Percentiles rank a stretch among this genome's conserved stretches.
Evolutionary conservation across 2,329 filamentous ascomycete genomes (phyloP).

Genomic region (Ascochyta clinopodiicola): DNA sequence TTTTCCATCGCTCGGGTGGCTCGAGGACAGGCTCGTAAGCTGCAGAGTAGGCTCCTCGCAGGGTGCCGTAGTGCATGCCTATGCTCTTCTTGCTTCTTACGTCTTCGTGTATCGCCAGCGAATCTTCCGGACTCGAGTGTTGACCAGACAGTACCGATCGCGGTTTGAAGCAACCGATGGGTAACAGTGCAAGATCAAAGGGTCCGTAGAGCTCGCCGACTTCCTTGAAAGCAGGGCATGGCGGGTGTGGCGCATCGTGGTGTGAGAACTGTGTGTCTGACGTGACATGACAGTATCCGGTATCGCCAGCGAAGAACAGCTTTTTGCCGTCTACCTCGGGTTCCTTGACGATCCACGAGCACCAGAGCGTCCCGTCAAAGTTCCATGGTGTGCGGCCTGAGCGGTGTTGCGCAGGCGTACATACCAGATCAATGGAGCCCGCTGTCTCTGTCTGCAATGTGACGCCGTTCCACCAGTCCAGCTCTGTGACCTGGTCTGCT

Average conservation of each 20-base stretch:
- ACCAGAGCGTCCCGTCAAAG: constrained; percentile 55
- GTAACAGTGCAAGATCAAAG: constrained; percentile 58
- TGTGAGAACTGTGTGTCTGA: constrained; percentile 40
- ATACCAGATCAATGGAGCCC: constrained; percentile 52
- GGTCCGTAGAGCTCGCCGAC: constrained; percentile 56
- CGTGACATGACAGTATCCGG: constrained; percentile 53
- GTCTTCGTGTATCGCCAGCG: constrained; percentile 56
- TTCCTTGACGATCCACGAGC: constrained; percentile 54
- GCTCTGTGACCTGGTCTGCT: constrained; percentile 52
- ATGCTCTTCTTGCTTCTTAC: constrained; percentile 56
- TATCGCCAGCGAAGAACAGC: constrained; percentile 59
- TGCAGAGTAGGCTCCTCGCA: constrained; percentile 53
- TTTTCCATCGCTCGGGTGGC: constrained; percentile 54
- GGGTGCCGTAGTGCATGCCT: constrained; percentile 61
- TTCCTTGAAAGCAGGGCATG: constrained; percentile 57
- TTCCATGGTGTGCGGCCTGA: constrained; percentile 53
- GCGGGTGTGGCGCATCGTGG: constrained; percentile 45
- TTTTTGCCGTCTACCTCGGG: constrained; percentile 35
- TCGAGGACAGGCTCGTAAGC: constrained; percentile 59
- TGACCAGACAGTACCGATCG: constrained; percentile 53
- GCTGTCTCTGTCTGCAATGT: constrained; percentile 41
- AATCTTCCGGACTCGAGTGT: constrained; percentile 58
- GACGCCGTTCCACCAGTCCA: constrained; percentile 60
- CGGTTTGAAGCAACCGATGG: constrained; percentile 58
- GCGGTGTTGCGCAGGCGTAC: constrained; percentile 57